Evolutionary conservation across 768 basidiomycete genomes (phyloP).

Genomic region (Collybiopsis confluens): DNA sequence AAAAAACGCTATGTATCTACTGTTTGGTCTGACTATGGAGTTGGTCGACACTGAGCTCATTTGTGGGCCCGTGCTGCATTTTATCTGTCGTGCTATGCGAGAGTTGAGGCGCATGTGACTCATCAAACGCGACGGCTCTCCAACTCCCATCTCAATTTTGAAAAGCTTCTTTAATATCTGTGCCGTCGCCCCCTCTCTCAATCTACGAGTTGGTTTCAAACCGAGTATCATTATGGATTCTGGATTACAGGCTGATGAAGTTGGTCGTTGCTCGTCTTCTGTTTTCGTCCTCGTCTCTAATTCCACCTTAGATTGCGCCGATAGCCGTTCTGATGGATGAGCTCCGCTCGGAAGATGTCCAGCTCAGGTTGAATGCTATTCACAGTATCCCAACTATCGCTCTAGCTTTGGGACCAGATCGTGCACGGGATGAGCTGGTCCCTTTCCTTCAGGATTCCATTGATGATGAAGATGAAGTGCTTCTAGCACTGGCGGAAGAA

Average conservation of each 20-base stretch:
- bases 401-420: slow-evolving; percentile 90
- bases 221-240: slow-evolving; percentile 51
- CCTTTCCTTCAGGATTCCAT: slow-evolving; percentile 98
- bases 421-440: slow-evolving; percentile 91
- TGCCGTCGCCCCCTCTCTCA: neutral
- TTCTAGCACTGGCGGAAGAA: slow-evolving; percentile 93
- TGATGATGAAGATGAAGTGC: slow-evolving; percentile 98
- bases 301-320: slow-evolving; percentile 66
- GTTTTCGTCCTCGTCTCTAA: slow-evolving; percentile 17
- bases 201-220: neutral
- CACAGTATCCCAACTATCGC: slow-evolving; percentile 98
- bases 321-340: slow-evolving; percentile 98
- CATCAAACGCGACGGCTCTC: no score
- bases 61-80: no score
- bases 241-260: slow-evolving; percentile 65
- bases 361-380: slow-evolving; percentile 92
- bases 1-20: no score
- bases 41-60: no score
- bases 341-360: slow-evolving; percentile 95
- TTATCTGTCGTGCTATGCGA: no score
- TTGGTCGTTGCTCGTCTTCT: slow-evolving; percentile 31
- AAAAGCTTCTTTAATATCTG: neutral
- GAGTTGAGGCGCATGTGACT: no score
- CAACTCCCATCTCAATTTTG: no score
- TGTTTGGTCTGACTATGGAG: no score